Percentiles rank a stretch among this genome's conserved stretches.
Conservation (phyloP, 768 basidiomycete species). For the Suillus weaverae region DNA sequence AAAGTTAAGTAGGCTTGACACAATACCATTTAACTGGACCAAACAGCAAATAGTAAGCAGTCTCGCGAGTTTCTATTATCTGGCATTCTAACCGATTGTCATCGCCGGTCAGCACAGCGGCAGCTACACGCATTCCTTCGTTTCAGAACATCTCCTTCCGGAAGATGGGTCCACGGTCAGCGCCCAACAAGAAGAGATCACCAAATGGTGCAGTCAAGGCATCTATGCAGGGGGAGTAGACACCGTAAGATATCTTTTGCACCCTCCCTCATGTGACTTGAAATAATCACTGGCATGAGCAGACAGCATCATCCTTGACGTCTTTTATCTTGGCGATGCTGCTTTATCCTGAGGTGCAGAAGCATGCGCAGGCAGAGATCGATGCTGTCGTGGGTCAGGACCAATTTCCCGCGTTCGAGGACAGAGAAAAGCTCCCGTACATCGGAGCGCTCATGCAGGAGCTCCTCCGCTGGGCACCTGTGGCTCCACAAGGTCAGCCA, state of each 20-base stretch:
- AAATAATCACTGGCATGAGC: background rate
- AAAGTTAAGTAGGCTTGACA: conserved; percentile 8
- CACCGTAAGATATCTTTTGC: conserved; percentile 19
- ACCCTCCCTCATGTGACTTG: background rate
- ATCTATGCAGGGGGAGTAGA: conserved; percentile 24
- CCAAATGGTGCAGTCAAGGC: conserved; percentile 18
- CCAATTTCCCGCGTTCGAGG: conserved; percentile 24
- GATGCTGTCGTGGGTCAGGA: conserved; percentile 25
- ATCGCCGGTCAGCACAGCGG: background rate
- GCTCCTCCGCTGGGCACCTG: conserved; percentile 21
- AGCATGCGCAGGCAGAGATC: conserved; percentile 28
- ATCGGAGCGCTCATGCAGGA: conserved; percentile 28
- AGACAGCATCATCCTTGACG: background rate
- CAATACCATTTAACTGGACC: conserved; percentile 15
- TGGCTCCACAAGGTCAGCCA: conserved; percentile 7
- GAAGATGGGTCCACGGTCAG: background rate
- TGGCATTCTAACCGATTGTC: background rate
- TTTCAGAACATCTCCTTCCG: background rate
- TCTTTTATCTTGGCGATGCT: conserved; percentile 29
- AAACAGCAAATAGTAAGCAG: conserved; percentile 17
- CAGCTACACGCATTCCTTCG: background rate
- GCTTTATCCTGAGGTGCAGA: conserved; percentile 26
- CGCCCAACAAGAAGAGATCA: conserved; percentile 12
- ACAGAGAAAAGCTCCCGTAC: conserved; percentile 27
- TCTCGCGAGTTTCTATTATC: too few relatives aligned